phyloP scores from a whole-genome alignment of 2,329 filamentous ascomycete species.

The Apiospora arundinis region DNA sequence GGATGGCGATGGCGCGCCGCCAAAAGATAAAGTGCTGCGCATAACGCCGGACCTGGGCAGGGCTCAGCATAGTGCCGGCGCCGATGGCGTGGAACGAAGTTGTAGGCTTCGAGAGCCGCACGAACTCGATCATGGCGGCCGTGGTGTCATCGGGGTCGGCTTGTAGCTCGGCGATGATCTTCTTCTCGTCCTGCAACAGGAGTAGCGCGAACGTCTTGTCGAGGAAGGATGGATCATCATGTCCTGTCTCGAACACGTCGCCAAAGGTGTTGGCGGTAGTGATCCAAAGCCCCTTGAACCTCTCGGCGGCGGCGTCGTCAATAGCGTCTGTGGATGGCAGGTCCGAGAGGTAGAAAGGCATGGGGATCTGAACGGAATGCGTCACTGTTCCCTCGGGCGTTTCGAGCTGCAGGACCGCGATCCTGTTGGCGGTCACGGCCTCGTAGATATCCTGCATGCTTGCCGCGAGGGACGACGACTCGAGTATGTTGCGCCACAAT shows the following conservation, averaged over 20 bases:
- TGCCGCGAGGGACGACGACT: constrained; percentile 78
- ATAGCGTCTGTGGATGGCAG: constrained; percentile 61
- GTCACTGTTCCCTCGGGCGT: constrained; percentile 63
- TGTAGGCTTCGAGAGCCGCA: constrained; percentile 74
- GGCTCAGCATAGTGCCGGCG: constrained; percentile 73
- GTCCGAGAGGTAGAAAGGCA: constrained; percentile 74
- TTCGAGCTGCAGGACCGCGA: constrained; percentile 82
- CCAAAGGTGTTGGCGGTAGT: constrained; percentile 83
- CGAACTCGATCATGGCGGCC: constrained; percentile 80
- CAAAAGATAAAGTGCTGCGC: constrained; percentile 95
- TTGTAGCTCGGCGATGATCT: constrained; percentile 76
- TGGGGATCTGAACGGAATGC: constrained; percentile 69
- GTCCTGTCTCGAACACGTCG: constrained; percentile 53
- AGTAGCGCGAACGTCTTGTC: constrained; percentile 89
- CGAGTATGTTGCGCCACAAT: constrained; percentile 74
- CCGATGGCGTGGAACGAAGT: constrained; percentile 75
- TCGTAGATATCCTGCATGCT: constrained; percentile 84
- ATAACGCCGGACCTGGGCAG: constrained; percentile 83
- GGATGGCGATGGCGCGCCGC: constrained; percentile 89
- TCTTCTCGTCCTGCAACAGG: constrained; percentile 81
- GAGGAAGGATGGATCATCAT: constrained; percentile 69
- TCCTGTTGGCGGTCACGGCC: constrained; percentile 81
- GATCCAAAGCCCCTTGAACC: constrained; percentile 80
- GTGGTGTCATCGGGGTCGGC: constrained; percentile 78
- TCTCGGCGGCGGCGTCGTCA: constrained; percentile 67